Percentiles rank a stretch among this genome's conserved stretches.
Evolutionary conservation across 331 rosid species (phyloP).

Genomic region (Prunus yedoensis): DNA sequence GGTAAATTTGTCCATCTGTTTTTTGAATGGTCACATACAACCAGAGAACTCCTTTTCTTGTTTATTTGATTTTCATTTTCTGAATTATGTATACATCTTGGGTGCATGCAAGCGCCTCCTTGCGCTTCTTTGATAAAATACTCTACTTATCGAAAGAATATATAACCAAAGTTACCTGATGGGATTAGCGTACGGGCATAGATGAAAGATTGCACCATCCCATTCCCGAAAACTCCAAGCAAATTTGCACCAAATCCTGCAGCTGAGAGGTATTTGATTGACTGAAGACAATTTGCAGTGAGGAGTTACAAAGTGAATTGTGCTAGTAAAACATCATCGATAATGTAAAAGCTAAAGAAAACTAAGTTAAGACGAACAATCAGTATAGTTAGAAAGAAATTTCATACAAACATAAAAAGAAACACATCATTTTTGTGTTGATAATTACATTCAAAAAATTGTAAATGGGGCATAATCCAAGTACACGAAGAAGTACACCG

Average conservation of each 20-base stretch:
- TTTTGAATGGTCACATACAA: not conserved
- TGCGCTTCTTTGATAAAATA: not conserved
- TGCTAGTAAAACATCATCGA: slow-evolving; percentile 11
- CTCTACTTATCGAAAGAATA: not conserved
- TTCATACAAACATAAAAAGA: not conserved
- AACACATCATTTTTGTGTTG: not conserved
- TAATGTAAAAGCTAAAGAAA: slow-evolving; percentile 15
- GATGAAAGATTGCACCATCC: slow-evolving; percentile 93
- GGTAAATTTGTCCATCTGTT: not conserved
- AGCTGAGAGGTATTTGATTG: slow-evolving; percentile 83
- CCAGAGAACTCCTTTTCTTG: not conserved
- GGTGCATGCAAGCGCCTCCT: not conserved
- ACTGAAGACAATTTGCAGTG: slow-evolving; percentile 52
- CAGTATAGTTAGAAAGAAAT: not conserved
- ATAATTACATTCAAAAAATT: not conserved
- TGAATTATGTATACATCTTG: not conserved
- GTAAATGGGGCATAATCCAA: not conserved
- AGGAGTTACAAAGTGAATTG: slow-evolving; percentile 27
- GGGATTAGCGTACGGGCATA: slow-evolving; percentile 72
- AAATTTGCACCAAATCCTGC: slow-evolving; percentile 96
- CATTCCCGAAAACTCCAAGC: slow-evolving; percentile 89
- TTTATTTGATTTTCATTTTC: not conserved
- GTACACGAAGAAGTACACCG: not conserved
- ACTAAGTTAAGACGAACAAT: slow-evolving; percentile 12
- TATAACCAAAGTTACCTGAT: slow-evolving; percentile 48